A percentile compares a stretch with the other conserved stretches of the same genome.
These are phyloP conservation scores for Chenopodium berlandieri DNA, from an alignment of 148 eudicot species.

Conservation along the genomic window DNA sequence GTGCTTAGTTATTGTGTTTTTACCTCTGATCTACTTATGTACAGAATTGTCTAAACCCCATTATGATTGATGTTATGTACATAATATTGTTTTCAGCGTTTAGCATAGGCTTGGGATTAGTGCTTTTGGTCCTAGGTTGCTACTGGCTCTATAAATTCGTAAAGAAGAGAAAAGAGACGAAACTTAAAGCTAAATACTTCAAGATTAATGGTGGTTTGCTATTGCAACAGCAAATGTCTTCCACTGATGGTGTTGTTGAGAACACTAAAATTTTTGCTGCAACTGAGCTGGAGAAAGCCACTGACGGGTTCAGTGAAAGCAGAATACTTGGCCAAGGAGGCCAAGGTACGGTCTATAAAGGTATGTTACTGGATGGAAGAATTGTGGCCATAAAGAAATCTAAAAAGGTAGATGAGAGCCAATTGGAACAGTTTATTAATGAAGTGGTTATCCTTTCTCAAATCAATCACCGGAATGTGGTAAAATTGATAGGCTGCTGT, in stretches of 20 bases:
- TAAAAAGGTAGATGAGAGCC: slow-evolving; percentile 24
- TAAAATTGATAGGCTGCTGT: background rate
- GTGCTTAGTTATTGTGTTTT: too few species aligned
- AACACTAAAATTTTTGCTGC: background rate
- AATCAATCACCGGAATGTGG: background rate
- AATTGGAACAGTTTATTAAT: slow-evolving; percentile 30
- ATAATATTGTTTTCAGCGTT: background rate
- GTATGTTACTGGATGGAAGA: slow-evolving; percentile 31
- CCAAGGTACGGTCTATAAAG: background rate
- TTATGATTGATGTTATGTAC: background rate
- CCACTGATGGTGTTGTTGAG: slow-evolving; percentile 20
- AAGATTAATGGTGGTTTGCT: slow-evolving; percentile 34
- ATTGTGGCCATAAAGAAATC: slow-evolving; percentile 31
- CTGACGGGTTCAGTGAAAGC: background rate
- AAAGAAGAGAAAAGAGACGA: slow-evolving; percentile 13
- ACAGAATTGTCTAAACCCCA: too few species aligned
- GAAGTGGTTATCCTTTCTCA: slow-evolving; percentile 28
- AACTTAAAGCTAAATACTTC: slow-evolving; percentile 20
- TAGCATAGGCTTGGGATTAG: background rate
- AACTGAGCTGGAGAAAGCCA: background rate
- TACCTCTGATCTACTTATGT: background rate
- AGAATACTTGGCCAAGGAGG: background rate
- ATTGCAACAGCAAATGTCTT: slow-evolving; percentile 30
- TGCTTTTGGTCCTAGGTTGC: slow-evolving; percentile 12
- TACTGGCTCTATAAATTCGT: slow-evolving; percentile 22